Evolutionary conservation across 148 eudicot genomes (phyloP).

Genomic region (Rhododendron vialii): DNA sequence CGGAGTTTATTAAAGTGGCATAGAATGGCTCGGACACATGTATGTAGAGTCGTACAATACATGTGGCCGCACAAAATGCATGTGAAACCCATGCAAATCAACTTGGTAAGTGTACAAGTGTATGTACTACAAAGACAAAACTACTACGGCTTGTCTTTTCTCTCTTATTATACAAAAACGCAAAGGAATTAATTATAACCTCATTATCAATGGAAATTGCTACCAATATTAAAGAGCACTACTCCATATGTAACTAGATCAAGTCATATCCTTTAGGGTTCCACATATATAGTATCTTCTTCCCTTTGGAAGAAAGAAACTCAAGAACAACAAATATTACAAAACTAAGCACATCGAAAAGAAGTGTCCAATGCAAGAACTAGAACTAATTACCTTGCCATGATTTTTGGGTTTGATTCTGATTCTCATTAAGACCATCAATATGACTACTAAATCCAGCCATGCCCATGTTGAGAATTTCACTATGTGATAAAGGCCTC

Average conservation of each 20-base stretch:
- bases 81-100: neutral
- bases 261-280: neutral
- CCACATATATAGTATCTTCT: neutral
- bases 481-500: constrained; percentile 62
- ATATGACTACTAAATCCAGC: constrained; percentile 49
- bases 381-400: constrained; percentile 21
- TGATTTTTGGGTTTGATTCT: constrained; percentile 28
- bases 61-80: neutral
- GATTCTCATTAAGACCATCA: constrained; percentile 10
- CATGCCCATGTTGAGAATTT: constrained; percentile 46
- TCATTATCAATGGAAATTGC: neutral
- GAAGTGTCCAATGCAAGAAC: neutral
- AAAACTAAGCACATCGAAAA: neutral
- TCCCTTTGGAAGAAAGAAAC: neutral
- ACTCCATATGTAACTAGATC: neutral
- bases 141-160: neutral
- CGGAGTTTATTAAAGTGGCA: too few relatives aligned
- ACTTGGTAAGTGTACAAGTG: too few relatives aligned
- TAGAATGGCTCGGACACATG: neutral
- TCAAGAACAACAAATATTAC: neutral
- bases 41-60: neutral
- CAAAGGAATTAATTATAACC: neutral
- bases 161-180: too few relatives aligned
- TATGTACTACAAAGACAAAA: too few relatives aligned
- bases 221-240: neutral